These are phyloP conservation scores for Alternaria longipes DNA, from an alignment of 2,329 filamentous ascomycete genomes.

Conservation along the genomic window DNA sequence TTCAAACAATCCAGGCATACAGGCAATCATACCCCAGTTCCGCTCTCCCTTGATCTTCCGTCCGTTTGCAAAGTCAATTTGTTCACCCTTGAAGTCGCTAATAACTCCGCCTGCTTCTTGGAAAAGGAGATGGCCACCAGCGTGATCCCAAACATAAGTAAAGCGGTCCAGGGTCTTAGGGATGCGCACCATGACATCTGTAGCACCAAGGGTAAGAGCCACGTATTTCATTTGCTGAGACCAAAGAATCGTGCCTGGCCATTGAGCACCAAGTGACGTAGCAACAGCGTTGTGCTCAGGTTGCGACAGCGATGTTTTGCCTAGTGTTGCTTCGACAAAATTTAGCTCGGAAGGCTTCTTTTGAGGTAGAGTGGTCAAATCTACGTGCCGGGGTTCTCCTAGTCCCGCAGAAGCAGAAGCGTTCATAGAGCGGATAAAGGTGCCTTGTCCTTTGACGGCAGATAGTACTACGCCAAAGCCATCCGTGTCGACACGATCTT, in stretches of 20 bases:
- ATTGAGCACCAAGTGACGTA: constrained; percentile 50
- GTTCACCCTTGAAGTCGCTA: constrained; percentile 60
- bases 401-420: constrained; percentile 33
- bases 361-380: constrained; percentile 22
- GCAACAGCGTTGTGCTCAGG: constrained; percentile 51
- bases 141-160: constrained; percentile 66
- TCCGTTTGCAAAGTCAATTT: constrained; percentile 57
- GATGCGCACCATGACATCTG: constrained; percentile 61
- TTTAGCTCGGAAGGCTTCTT: constrained; percentile 48
- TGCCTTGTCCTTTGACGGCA: constrained; percentile 59
- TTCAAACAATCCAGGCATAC: constrained; percentile 40
- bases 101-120: constrained; percentile 62
- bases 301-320: constrained; percentile 51
- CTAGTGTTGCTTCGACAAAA: constrained; percentile 58
- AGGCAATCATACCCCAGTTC: constrained; percentile 49
- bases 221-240: constrained; percentile 65
- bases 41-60: constrained; percentile 43
- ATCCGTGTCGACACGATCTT: constrained; percentile 54
- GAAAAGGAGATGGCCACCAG: constrained; percentile 62
- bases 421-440: constrained; percentile 53
- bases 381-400: constrained; percentile 45
- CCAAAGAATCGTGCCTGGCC: constrained; percentile 62
- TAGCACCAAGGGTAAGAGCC: constrained; percentile 60
- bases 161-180: constrained; percentile 55
- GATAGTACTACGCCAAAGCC: constrained; percentile 57